These are phyloP conservation scores for Tetrahymena thermophila DNA, from an alignment of 73 alveolate genomes.

Conservation along the genomic window DNA sequence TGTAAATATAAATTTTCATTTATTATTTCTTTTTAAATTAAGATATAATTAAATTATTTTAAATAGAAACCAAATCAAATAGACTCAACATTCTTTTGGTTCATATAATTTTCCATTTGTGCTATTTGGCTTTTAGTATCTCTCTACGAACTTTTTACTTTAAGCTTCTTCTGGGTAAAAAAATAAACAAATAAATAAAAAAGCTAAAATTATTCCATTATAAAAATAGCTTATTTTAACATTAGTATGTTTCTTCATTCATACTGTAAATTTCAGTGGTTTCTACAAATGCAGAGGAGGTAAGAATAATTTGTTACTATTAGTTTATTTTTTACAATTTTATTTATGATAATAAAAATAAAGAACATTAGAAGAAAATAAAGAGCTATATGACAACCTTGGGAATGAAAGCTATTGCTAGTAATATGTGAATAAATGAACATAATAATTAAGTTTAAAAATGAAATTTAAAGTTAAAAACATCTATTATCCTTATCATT, in stretches of 20 bases:
- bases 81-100: background rate
- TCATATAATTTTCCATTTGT: background rate
- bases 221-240: background rate
- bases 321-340: background rate
- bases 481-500: background rate
- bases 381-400: background rate
- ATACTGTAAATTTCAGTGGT: background rate
- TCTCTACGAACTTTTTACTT: background rate
- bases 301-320: background rate
- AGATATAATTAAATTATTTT: background rate
- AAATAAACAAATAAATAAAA: background rate
- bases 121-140: background rate
- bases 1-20: background rate
- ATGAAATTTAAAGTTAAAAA: background rate
- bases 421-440: background rate
- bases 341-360: background rate
- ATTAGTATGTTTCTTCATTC: background rate
- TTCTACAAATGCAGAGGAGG: background rate
- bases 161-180: background rate
- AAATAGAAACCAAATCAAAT: background rate
- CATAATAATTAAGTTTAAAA: background rate
- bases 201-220: background rate
- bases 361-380: background rate
- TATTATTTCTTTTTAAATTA: background rate
- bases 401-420: background rate